Percentiles rank a stretch among this genome's conserved stretches.
These are phyloP conservation scores for Leishmania mexicana DNA, from an alignment of 208 protist species.

Conservation along the genomic window DNA sequence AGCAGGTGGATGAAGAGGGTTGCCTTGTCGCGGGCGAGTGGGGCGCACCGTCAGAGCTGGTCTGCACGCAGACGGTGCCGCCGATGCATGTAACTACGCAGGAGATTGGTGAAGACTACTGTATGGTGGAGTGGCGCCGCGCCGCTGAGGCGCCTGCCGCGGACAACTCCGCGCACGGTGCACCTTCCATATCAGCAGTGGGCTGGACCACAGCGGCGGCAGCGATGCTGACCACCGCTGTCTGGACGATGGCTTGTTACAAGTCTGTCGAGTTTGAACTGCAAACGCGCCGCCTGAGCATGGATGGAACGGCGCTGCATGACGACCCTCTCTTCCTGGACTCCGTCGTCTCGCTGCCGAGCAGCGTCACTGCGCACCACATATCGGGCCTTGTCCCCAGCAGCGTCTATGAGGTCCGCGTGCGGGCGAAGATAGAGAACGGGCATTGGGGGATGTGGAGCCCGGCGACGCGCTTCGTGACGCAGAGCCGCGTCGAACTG, in stretches of 20 bases:
- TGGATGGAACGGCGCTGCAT: slow-evolving; percentile 52
- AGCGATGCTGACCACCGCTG: slow-evolving; percentile 16
- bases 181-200: not conserved
- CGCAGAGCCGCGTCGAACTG: slow-evolving; percentile 76
- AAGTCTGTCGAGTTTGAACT: slow-evolving; percentile 75
- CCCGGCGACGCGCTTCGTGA: slow-evolving; percentile 75
- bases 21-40: slow-evolving; percentile 52
- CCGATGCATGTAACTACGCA: slow-evolving; percentile 69
- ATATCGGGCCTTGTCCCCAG: slow-evolving; percentile 74
- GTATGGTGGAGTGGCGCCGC: slow-evolving; percentile 81
- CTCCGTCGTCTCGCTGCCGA: slow-evolving; percentile 50
- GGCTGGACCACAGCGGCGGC: not conserved
- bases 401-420: slow-evolving; percentile 85
- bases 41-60: slow-evolving; percentile 60
- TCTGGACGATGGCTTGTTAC: slow-evolving; percentile 22
- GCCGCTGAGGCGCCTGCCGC: slow-evolving; percentile 5
- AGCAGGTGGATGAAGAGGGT: slow-evolving; percentile 66
- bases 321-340: slow-evolving; percentile 65
- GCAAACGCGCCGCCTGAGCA: slow-evolving; percentile 62
- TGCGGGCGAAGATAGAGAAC: slow-evolving; percentile 70
- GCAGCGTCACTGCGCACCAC: slow-evolving; percentile 51
- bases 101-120: slow-evolving; percentile 93
- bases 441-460: slow-evolving; percentile 91
- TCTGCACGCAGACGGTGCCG: slow-evolving; percentile 74
- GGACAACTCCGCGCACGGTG: not conserved